phyloP scores from a whole-genome alignment of 805 yeast species.

The Brettanomyces anomalus region DNA sequence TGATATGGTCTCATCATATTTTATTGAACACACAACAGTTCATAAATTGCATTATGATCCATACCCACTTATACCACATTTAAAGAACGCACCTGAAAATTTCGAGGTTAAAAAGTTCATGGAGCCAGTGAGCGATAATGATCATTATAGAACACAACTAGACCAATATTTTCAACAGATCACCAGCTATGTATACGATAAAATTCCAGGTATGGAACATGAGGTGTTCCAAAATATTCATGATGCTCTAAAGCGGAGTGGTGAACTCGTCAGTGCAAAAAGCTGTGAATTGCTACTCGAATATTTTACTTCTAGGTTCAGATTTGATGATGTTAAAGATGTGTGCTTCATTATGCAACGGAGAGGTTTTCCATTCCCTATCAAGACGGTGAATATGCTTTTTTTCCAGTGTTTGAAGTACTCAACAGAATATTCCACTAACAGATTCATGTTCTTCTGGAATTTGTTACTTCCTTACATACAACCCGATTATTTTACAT shows the following conservation, averaged over 20 bases:
- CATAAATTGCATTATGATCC: neutral
- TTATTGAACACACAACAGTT: neutral
- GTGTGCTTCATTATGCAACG: slow-evolving; percentile 1
- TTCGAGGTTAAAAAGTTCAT: no score
- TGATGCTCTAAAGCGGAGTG: slow-evolving; percentile 1
- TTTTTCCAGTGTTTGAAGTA: neutral
- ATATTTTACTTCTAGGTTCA: slow-evolving; percentile 5
- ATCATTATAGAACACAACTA: neutral
- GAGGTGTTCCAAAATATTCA: slow-evolving; percentile 2
- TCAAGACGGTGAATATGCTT: neutral
- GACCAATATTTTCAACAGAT: slow-evolving; percentile 4
- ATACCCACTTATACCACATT: no score
- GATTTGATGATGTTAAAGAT: slow-evolving; percentile 1
- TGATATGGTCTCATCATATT: neutral
- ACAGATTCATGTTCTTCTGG: neutral
- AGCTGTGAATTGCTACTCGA: slow-evolving; percentile 6
- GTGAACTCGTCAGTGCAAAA: slow-evolving; percentile 2
- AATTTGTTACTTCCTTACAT: neutral
- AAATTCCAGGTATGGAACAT: slow-evolving; percentile 1
- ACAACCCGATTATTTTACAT: neutral
- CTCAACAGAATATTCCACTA: neutral
- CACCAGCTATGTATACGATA: slow-evolving; percentile 4
- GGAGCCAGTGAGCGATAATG: no score
- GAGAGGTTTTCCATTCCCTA: slow-evolving; percentile 1
- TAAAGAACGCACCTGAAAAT: no score